These are phyloP conservation scores for Fusarium sp. DNA, from an alignment of 2,329 filamentous ascomycete genomes.

Conservation along the genomic window DNA sequence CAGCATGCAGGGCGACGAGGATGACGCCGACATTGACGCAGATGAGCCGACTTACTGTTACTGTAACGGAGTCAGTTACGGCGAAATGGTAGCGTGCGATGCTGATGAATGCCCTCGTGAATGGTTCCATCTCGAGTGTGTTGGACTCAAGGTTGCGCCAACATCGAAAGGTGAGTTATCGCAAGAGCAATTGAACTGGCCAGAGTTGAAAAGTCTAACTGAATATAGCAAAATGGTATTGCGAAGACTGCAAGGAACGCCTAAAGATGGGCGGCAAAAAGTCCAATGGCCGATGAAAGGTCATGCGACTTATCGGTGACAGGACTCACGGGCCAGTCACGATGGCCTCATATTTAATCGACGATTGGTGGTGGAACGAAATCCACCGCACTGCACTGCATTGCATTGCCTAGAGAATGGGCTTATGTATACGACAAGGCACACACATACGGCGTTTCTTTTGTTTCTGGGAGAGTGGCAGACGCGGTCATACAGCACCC, in stretches of 20 bases:
- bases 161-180: slow-evolving; percentile 74
- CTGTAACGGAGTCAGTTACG: slow-evolving; percentile 83
- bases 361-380: slow-evolving; percentile 30
- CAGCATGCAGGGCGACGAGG: slow-evolving; percentile 55
- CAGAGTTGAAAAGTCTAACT: slow-evolving; percentile 45
- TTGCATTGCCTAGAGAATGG: slow-evolving; percentile 25
- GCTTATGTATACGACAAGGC: slow-evolving; percentile 39
- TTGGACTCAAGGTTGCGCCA: slow-evolving; percentile 83
- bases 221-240: slow-evolving; percentile 81
- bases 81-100: slow-evolving; percentile 87
- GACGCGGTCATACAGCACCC: slow-evolving; percentile 32
- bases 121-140: slow-evolving; percentile 88
- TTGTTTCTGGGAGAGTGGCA: slow-evolving; percentile 27
- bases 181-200: background rate
- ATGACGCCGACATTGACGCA: slow-evolving; percentile 71
- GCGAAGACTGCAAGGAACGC: slow-evolving; percentile 79
- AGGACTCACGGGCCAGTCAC: slow-evolving; percentile 31
- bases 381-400: slow-evolving; percentile 18
- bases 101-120: slow-evolving; percentile 77
- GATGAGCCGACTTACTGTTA: slow-evolving; percentile 83
- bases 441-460: slow-evolving; percentile 41
- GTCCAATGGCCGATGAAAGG: slow-evolving; percentile 58
- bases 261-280: slow-evolving; percentile 69
- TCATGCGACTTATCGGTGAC: slow-evolving; percentile 6
- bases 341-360: slow-evolving; percentile 26